Evolutionary conservation across 768 basidiomycete genomes (phyloP).

Genomic region (Sarcodon aspratus): DNA sequence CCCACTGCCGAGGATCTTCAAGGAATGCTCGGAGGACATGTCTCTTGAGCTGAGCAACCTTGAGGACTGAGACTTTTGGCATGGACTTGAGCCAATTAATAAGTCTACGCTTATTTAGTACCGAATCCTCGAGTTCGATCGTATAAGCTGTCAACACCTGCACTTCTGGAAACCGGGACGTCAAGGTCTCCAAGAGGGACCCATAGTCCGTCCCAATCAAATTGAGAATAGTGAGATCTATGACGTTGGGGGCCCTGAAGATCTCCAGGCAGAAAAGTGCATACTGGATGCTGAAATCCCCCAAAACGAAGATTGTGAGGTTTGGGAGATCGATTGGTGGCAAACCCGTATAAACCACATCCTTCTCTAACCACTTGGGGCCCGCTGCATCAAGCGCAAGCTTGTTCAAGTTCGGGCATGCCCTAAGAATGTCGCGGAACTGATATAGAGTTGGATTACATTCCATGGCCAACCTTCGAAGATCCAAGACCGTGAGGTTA

Average conservation of each 20-base stretch:
- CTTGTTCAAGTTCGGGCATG: slow-evolving; percentile 34
- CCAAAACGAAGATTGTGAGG: slow-evolving; percentile 43
- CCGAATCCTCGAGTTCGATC: slow-evolving; percentile 22
- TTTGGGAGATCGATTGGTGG: slow-evolving; percentile 34
- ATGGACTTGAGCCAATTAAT: slow-evolving; percentile 46
- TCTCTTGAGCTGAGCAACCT: slow-evolving; percentile 16
- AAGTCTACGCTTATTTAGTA: slow-evolving; percentile 11
- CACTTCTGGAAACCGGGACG: slow-evolving; percentile 38
- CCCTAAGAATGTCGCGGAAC: slow-evolving; percentile 4
- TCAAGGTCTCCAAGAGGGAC: slow-evolving; percentile 33
- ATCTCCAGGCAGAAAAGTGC: slow-evolving; percentile 34
- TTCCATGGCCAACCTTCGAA: slow-evolving; percentile 41
- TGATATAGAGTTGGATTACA: not conserved
- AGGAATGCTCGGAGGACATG: slow-evolving; percentile 38
- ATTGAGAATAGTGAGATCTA: slow-evolving; percentile 47
- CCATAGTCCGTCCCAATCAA: slow-evolving; percentile 39
- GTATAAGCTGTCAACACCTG: slow-evolving; percentile 41
- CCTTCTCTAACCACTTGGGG: slow-evolving; percentile 24
- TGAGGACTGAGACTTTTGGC: slow-evolving; percentile 30
- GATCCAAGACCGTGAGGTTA: slow-evolving; percentile 53
- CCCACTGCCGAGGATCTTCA: slow-evolving; percentile 20
- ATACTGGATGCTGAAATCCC: slow-evolving; percentile 39
- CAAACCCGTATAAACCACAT: slow-evolving; percentile 11
- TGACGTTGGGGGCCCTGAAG: slow-evolving; percentile 44
- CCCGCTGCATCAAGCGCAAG: slow-evolving; percentile 56